Conservation (phyloP, 2,329 filamentous ascomycete genomes). For the Fusarium burgessii region DNA sequence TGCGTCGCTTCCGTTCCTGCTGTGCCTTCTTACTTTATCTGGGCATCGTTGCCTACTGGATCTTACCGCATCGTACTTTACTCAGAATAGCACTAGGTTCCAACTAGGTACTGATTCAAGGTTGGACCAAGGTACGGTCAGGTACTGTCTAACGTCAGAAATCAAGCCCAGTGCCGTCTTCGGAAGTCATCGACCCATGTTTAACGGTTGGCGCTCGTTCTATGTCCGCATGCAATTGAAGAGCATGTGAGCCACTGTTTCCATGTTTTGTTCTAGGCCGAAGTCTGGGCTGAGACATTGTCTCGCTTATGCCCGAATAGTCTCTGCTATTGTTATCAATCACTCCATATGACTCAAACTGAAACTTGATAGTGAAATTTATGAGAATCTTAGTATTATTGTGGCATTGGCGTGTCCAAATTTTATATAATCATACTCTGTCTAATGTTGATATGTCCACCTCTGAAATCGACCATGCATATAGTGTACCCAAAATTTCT, state of each 20-base stretch:
- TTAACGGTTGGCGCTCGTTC: constrained; percentile 7
- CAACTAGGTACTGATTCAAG: background rate
- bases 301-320: constrained; percentile 14
- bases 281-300: constrained; percentile 20
- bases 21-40: constrained; percentile 11
- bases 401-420: background rate
- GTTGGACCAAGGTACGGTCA: constrained; percentile 15
- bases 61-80: constrained; percentile 18
- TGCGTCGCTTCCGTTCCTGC: constrained; percentile 28
- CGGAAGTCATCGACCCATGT: constrained; percentile 30
- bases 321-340: background rate
- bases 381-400: background rate
- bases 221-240: constrained; percentile 30
- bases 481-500: background rate
- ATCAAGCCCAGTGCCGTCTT: constrained; percentile 37
- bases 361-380: background rate
- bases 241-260: constrained; percentile 14
- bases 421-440: background rate
- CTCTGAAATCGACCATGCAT: background rate
- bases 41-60: constrained; percentile 14
- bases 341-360: background rate
- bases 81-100: constrained; percentile 18
- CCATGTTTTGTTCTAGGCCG: constrained; percentile 17
- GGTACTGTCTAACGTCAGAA: constrained; percentile 24
- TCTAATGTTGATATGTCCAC: constrained; percentile 21